Evolutionary conservation across 225 moss, liverwort and hornwort species (phyloP), one percentile per base, ranked within the genome.

Genomic region (Ulota crispa): DNA sequence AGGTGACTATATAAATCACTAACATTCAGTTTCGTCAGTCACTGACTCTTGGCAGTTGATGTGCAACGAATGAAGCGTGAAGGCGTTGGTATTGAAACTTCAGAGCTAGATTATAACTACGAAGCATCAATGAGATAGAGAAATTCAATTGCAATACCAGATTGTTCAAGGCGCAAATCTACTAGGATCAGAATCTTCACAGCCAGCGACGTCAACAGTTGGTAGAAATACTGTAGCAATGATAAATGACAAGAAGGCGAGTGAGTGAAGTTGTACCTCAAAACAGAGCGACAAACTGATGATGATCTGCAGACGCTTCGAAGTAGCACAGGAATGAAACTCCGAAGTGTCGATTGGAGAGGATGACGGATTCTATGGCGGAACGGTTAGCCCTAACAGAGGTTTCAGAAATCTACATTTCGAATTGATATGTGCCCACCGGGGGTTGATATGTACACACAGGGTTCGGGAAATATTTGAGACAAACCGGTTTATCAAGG

Each of bases 351-450:
- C 27, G 9, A 52, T 62, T 15, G 50, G 47, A 31, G 76, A 76
- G 28, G 70, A 70, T 28, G 82, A 82, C 82, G 28, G n/a, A 52
- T 76, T 82, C 76, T 0, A 0, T 0, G 0, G 0, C 0, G 0
- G 82, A 82, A 82, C 36, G 19, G 70, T 37, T 52, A 52, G 69
- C 82, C 82, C 76, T 76, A 82, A 75, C 19, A 45, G 45, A 14
- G 14, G 45, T 13, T 50, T 18, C 18, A 50, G 14, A 50, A 50
- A 45, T 45, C 14, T 14, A 14, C 45, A 34, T 34, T 34, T n/a
- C n/a, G n/a, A n/a, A n/a, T n/a, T n/a, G n/a, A n/a, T n/a, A n/a
- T n/a, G n/a, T n/a, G n/a, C n/a, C n/a, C n/a, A n/a, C n/a, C n/a
- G n/a, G n/a, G n/a, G n/a, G n/a, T n/a, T n/a, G n/a, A n/a, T n/a